Percentiles rank a stretch among this genome's conserved stretches.
Conservation (phyloP, 495 filamentous ascomycete species). For the Collariella sp. region DNA sequence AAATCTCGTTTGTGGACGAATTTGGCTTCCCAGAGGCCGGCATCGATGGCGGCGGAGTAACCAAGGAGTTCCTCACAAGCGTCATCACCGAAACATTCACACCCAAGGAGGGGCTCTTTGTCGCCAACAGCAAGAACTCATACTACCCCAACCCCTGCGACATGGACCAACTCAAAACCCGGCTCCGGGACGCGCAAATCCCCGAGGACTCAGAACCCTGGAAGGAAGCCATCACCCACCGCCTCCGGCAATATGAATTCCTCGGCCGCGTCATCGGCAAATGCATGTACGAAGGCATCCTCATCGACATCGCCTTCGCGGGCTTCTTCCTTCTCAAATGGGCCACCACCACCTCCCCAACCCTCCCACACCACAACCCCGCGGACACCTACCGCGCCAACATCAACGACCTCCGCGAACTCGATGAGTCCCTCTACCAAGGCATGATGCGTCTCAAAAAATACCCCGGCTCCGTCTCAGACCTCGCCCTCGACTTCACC, state of each 20-base stretch:
- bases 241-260: constrained; percentile 80
- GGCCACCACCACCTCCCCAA: constrained; percentile 61
- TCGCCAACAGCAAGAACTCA: constrained; percentile 80
- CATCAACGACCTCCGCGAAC: constrained; percentile 84
- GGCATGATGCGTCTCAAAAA: constrained; percentile 86
- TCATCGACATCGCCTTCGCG: constrained; percentile 89
- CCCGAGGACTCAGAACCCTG: constrained; percentile 44
- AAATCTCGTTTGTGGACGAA: constrained; percentile 92
- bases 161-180: constrained; percentile 61
- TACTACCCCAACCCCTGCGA: constrained; percentile 82
- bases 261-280: constrained; percentile 89
- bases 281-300: constrained; percentile 94
- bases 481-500: constrained; percentile 82
- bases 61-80: constrained; percentile 93
- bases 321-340: constrained; percentile 95
- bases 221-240: constrained; percentile 48
- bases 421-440: constrained; percentile 90
- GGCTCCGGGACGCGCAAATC: constrained; percentile 46
- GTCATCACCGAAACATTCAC: constrained; percentile 80
- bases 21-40: constrained; percentile 83
- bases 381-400: constrained; percentile 76
- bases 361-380: too few relatives aligned
- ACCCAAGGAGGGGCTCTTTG: constrained; percentile 47
- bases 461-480: constrained; percentile 71
- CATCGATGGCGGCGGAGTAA: constrained; percentile 95